These are phyloP conservation scores for Spirogloea muscicola DNA, from an alignment of 139 green algal species.

Conservation along the genomic window DNA sequence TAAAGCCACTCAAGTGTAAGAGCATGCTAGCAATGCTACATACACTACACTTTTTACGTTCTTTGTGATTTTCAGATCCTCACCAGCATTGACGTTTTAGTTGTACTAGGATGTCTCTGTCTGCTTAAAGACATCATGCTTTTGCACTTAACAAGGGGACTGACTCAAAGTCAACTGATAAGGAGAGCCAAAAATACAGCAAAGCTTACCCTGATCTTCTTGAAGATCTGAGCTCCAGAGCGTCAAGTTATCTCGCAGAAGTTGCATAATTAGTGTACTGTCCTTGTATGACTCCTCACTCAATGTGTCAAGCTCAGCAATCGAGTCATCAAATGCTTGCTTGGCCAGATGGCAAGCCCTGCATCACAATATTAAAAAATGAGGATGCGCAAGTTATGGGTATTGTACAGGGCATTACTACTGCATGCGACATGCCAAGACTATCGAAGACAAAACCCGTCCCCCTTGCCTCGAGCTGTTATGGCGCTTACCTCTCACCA, in stretches of 20 bases:
- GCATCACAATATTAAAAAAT: not conserved
- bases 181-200: constrained; percentile 5
- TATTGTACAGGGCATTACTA: not conserved
- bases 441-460: too few species aligned
- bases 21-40: too few species aligned
- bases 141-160: too few species aligned
- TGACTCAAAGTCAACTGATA: too few species aligned
- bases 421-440: too few species aligned
- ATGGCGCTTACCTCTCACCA: constrained; percentile 26
- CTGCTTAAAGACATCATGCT: too few species aligned
- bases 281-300: constrained; percentile 56
- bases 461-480: too few species aligned
- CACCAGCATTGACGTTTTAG: too few species aligned
- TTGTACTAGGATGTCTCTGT: too few species aligned
- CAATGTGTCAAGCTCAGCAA: constrained; percentile 52
- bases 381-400: not conserved
- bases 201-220: constrained; percentile 34
- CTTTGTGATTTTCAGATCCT: too few species aligned
- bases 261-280: constrained; percentile 56
- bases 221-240: constrained; percentile 54
- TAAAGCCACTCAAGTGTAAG: too few species aligned
- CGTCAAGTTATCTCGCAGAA: constrained; percentile 54
- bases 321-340: constrained; percentile 53
- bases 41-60: too few species aligned
- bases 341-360: constrained; percentile 51